Base-by-base conservation (phyloP, 257 asterid genomes). In the Datura wrightii region DNA sequence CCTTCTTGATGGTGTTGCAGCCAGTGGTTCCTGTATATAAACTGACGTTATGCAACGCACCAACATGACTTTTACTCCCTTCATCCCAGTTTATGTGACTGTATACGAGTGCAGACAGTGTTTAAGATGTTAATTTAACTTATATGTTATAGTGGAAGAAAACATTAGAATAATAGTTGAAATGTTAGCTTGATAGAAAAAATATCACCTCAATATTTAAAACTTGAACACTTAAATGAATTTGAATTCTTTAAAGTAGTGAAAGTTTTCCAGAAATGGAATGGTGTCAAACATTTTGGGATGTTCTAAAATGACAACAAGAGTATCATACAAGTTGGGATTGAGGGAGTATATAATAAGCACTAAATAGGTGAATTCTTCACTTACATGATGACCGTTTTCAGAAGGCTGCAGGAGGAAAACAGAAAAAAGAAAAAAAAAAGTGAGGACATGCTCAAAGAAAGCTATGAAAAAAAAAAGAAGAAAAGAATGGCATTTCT, bases 331-430 rank as follows among this genome's bases (percentile, higher is more conserved):
- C 24, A 44, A 79, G 59, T 66, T 59, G 85, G 69, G 79, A 83
- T 18, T n/a, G 53, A 72, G 39, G 65, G 79, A 86, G 72, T 78
- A 52, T 62, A 66, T 37, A 78, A 81, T 7, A 4, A 74, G 56
- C 34, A 66, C 81, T 65, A 44, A 71, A 79, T 81, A 18, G 18
- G 66, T 84, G 80, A 37, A 87, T 65, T 54, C 79, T 79, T 63
- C 63, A 91, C 95, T 92, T 89, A 95, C 98, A 83, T 83, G 89
- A 86, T 92, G 89, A 53, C 95, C 98, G 84, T 93, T 92, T 90
- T 94, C 98, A 72, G 48, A 62, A 66, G 92, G 86, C 98, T 91
- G 96, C 90, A 88, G 79, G 55, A 80, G 62, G 72, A 79, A 83
- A 88, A 78, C 36, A 8, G 80, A 82, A 70, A 81, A 76, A 78